A percentile compares a stretch with the other conserved stretches of the same genome.
phyloP scores from a whole-genome alignment of 75 land plant species.

The Azolla pinnata region DNA sequence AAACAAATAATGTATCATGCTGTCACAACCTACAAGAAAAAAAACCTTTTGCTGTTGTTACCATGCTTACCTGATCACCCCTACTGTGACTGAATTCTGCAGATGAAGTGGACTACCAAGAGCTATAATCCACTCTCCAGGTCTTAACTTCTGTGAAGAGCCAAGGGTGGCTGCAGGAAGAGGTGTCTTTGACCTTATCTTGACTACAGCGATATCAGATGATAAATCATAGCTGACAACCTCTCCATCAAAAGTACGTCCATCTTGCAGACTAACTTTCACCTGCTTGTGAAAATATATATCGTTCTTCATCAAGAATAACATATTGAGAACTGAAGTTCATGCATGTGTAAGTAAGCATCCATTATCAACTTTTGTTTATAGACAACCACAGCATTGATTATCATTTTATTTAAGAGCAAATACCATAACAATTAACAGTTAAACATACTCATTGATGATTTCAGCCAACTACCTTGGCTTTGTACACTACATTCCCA shows the following conservation, averaged over 20 bases:
- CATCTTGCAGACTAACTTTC: constrained; percentile 90
- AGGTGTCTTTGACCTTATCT: constrained; percentile 62
- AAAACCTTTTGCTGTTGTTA: neutral
- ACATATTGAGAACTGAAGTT: neutral
- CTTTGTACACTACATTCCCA: constrained; percentile 39
- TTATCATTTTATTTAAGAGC: no score
- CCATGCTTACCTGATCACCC: constrained; percentile 64
- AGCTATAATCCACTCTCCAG: constrained; percentile 91
- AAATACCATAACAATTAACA: no score
- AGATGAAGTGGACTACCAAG: constrained; percentile 89
- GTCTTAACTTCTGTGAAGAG: constrained; percentile 65
- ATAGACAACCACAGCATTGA: no score
- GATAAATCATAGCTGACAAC: constrained; percentile 63
- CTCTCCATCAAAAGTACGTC: constrained; percentile 71
- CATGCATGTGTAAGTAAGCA: no score
- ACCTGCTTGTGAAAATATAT: constrained; percentile 29
- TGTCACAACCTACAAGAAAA: neutral
- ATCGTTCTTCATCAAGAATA: neutral
- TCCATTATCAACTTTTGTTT: no score
- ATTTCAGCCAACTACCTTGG: constrained; percentile 37
- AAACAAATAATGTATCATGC: no score
- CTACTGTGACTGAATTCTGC: constrained; percentile 85
- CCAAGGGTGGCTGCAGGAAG: constrained; percentile 82
- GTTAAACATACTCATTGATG: neutral
- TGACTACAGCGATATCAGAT: constrained; percentile 84